phyloP scores from a whole-genome alignment of 179 eudicot species.

The Silene vulgaris region DNA sequence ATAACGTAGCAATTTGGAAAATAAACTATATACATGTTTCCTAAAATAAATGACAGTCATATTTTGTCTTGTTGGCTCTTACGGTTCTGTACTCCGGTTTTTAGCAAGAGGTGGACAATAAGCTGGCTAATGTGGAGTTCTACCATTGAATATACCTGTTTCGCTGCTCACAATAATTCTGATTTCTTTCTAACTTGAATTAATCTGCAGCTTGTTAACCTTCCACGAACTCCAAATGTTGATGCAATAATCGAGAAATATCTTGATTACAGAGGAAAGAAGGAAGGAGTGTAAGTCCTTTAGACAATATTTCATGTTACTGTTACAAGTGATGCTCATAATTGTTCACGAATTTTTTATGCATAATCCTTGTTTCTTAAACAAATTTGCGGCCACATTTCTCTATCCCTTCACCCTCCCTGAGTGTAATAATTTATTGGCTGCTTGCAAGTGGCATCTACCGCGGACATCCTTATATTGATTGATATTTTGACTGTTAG shows the following conservation, averaged over 20 bases:
- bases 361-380: not conserved
- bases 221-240: constrained; percentile 69
- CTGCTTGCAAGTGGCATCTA: not conserved
- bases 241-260: constrained; percentile 55
- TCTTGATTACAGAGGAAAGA: constrained; percentile 46
- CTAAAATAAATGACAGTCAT: not conserved
- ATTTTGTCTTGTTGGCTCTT: not conserved
- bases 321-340: not conserved
- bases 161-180: not conserved
- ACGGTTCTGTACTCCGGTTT: not conserved
- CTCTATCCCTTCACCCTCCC: not conserved
- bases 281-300: constrained; percentile 54
- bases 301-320: constrained; percentile 3
- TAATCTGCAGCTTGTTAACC: constrained; percentile 61
- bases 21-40: too few relatives aligned
- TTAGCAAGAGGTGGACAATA: not conserved
- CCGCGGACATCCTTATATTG: too few relatives aligned
- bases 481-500: not conserved
- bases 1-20: too few relatives aligned
- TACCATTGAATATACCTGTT: not conserved
- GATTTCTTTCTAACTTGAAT: not conserved
- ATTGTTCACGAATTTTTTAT: not conserved
- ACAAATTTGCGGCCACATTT: not conserved
- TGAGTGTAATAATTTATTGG: not conserved
- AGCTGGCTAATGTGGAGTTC: not conserved